A percentile compares a stretch with the other conserved stretches of the same genome.
phyloP scores from a whole-genome alignment of 225 moss, liverwort and hornwort species.

The Polytrichum formosum region DNA sequence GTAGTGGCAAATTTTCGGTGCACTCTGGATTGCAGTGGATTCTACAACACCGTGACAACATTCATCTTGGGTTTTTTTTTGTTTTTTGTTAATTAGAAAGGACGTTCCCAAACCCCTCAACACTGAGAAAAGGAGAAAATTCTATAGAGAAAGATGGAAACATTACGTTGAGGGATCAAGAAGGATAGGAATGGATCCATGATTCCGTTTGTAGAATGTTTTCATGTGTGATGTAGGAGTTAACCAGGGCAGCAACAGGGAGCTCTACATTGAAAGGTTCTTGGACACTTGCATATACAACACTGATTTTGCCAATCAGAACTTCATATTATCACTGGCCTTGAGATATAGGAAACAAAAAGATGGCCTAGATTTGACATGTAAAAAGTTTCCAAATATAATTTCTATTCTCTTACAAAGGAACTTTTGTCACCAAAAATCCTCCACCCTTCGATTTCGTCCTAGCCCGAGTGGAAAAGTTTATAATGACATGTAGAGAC shows the following conservation, averaged over 20 bases:
- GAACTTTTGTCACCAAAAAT: too few relatives aligned
- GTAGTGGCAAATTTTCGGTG: too few relatives aligned
- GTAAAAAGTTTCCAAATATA: background rate
- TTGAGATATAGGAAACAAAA: slow-evolving; percentile 2
- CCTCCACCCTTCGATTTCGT: too few relatives aligned
- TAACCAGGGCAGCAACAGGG: slow-evolving; percentile 43
- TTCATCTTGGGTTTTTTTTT: too few relatives aligned
- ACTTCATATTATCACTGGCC: background rate
- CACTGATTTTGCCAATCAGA: background rate
- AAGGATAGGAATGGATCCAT: slow-evolving; percentile 69
- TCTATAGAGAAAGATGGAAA: background rate
- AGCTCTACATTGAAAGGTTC: slow-evolving; percentile 89
- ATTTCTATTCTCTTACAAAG: background rate
- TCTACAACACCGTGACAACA: too few relatives aligned
- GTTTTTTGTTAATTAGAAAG: too few relatives aligned
- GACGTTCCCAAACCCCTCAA: too few relatives aligned
- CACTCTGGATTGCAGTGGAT: too few relatives aligned
- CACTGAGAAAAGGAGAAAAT: too few relatives aligned
- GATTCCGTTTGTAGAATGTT: slow-evolving; percentile 80
- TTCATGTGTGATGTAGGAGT: slow-evolving; percentile 60
- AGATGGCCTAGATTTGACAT: slow-evolving; percentile 1
- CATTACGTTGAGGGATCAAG: slow-evolving; percentile 24
- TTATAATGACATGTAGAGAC: too few relatives aligned
- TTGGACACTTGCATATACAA: slow-evolving; percentile 28
- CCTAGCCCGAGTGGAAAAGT: too few relatives aligned